Evolutionary conservation across 2,329 filamentous ascomycete genomes (phyloP).

Genomic region (Aspergillus melleus): DNA sequence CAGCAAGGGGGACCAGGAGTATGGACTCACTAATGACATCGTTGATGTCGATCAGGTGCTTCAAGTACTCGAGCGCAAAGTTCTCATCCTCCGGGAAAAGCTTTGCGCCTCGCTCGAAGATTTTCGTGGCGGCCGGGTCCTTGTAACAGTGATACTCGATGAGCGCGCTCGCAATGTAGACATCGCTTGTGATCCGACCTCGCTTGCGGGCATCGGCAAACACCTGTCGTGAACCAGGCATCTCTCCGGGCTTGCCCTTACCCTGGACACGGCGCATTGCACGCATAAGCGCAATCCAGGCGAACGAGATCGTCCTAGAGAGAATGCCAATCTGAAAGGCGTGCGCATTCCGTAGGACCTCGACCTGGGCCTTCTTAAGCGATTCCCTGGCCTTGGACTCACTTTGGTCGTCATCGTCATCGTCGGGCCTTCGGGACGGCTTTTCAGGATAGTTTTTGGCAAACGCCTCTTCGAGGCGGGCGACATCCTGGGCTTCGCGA

Average conservation of each 20-base stretch:
- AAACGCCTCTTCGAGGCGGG: constrained; percentile 57
- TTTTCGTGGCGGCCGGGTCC: constrained; percentile 86
- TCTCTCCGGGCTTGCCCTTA: constrained; percentile 68
- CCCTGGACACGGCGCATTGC: constrained; percentile 94
- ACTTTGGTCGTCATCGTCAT: constrained; percentile 54
- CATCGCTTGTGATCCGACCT: constrained; percentile 87
- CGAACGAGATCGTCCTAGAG: constrained; percentile 82
- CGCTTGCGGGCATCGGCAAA: constrained; percentile 86
- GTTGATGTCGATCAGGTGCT: constrained; percentile 87
- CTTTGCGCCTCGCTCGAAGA: constrained; percentile 91
- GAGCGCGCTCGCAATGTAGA: constrained; percentile 89
- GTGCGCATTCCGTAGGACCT: constrained; percentile 64
- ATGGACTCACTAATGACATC: constrained; percentile 80
- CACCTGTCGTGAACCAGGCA: constrained; percentile 75
- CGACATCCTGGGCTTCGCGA: constrained; percentile 63
- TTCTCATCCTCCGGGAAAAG: constrained; percentile 91
- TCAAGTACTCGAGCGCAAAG: constrained; percentile 94
- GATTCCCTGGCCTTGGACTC: constrained; percentile 53
- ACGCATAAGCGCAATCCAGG: constrained; percentile 93
- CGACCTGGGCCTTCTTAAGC: constrained; percentile 55
- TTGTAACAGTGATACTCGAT: constrained; percentile 97
- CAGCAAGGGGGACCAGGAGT: not conserved
- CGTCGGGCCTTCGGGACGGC: constrained; percentile 32
- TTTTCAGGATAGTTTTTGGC: constrained; percentile 42
- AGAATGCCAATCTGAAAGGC: constrained; percentile 72